phyloP scores from a whole-genome alignment of 768 basidiomycete species.

The Hydnomerulius pinastri region DNA sequence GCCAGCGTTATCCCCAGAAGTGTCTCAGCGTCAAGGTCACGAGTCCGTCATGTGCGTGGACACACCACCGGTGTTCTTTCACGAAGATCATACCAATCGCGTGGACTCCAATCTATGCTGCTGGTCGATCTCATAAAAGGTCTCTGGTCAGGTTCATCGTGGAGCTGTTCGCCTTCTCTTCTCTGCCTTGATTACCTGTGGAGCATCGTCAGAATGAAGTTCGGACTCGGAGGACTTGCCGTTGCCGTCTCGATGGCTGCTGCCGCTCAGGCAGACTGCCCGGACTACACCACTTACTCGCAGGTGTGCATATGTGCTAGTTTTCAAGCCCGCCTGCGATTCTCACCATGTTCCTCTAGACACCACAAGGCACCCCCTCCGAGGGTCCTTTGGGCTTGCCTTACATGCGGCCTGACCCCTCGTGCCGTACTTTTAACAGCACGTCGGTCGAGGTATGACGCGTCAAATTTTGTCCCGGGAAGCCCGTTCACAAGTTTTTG shows the following conservation, averaged over 20 bases:
- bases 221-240: slow-evolving; percentile 25
- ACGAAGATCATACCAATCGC: background rate
- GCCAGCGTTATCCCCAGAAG: background rate
- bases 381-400: slow-evolving; percentile 63
- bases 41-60: background rate
- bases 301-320: slow-evolving; percentile 37
- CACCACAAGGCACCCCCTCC: slow-evolving; percentile 61
- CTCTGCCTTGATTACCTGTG: slow-evolving; percentile 6
- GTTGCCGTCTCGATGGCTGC: slow-evolving; percentile 24
- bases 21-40: background rate
- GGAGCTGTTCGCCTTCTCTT: slow-evolving; percentile 3
- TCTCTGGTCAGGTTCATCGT: slow-evolving; percentile 1
- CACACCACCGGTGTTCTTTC: background rate
- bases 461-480: background rate
- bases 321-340: background rate
- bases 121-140: slow-evolving; percentile 10
- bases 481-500: background rate
- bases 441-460: slow-evolving; percentile 66
- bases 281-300: slow-evolving; percentile 63
- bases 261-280: slow-evolving; percentile 43
- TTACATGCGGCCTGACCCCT: slow-evolving; percentile 69
- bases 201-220: slow-evolving; percentile 14
- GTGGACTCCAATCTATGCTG: slow-evolving; percentile 7
- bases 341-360: slow-evolving; percentile 34
- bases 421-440: slow-evolving; percentile 77